These are phyloP conservation scores for Tetrahymena borealis DNA, from an alignment of 73 alveolate species.

Conservation along the genomic window DNA sequence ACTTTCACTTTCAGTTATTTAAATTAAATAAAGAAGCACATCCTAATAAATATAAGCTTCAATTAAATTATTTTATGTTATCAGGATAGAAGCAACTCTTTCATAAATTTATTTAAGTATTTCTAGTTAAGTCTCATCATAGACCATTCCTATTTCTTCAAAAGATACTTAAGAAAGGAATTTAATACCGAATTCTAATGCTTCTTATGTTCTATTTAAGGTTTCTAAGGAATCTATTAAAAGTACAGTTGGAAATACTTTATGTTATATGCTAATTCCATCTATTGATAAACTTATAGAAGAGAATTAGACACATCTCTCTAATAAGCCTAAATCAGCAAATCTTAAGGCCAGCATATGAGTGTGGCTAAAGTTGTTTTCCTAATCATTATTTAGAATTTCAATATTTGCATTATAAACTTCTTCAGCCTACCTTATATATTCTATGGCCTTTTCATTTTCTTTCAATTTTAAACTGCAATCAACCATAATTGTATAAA, in stretches of 20 bases:
- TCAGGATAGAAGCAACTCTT: background rate
- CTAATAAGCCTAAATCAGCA: background rate
- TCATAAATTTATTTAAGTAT: background rate
- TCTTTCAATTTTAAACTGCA: background rate
- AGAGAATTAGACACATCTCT: background rate
- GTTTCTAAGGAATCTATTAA: background rate
- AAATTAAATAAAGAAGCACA: background rate
- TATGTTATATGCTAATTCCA: background rate
- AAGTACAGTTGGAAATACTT: background rate
- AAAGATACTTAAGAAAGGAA: background rate
- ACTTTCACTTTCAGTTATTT: background rate
- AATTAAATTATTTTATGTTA: background rate
- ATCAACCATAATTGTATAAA: background rate
- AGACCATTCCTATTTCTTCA: background rate
- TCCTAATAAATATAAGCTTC: background rate
- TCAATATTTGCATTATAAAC: background rate
- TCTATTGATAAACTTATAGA: background rate
- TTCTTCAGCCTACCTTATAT: background rate
- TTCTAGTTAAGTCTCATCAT: background rate
- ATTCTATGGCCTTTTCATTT: background rate
- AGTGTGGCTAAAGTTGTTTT: background rate
- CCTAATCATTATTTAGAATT: background rate
- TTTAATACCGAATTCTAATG: background rate
- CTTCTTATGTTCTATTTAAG: background rate
- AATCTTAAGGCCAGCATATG: background rate